Base-by-base conservation (phyloP, 2,329 filamentous ascomycete species). In the Aschersonia sp. region DNA sequence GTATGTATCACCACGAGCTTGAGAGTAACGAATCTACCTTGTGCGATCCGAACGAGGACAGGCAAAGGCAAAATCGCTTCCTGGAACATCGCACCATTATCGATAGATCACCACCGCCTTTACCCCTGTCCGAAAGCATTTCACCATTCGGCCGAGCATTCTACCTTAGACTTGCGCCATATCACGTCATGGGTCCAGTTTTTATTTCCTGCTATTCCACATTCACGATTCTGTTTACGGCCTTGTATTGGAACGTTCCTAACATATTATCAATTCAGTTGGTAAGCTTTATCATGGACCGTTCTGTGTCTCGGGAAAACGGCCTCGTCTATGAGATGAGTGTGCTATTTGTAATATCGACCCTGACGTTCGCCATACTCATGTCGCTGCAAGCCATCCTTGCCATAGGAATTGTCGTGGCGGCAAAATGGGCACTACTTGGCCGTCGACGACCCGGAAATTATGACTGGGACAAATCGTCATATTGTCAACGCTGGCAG, bases 401-500 rank as follows among this genome's bases (percentile, higher is more conserved):
- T 1, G 69, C 72, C 2, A 53, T 74, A 1, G 52, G 54, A 2
- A 51, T 71, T 32, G 62, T 72, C 40, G 65, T 77, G 47, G 59
- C 52, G 3, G 59, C 67, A 7, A 77, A 78, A 54, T 77, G 74
- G 74, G 48, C 61, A 2, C 57, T 77, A 2, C 61, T 77, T 30
- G 74, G 74, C 12, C 67, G 68, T 22, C 65, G 74, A 40, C 59
- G 60, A 50, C 68, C 69, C 4, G 75, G 75, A 11, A 71, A 71
- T 50, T 75, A 75, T 53, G 71, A 76, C 58, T 78, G 74, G 74
- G 75, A 78, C 55, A 70, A 70, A 56, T 70, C 63, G 22, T 63
- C 66, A 12, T 78, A 77, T 59, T 77, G 73, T 58, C 75, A 78
- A 54, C 69, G 72, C 35, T 78, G 74, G 73, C 73, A 78, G 54